These are phyloP conservation scores for Serendipita vermifera DNA, from an alignment of 768 basidiomycete species.

Conservation along the genomic window DNA sequence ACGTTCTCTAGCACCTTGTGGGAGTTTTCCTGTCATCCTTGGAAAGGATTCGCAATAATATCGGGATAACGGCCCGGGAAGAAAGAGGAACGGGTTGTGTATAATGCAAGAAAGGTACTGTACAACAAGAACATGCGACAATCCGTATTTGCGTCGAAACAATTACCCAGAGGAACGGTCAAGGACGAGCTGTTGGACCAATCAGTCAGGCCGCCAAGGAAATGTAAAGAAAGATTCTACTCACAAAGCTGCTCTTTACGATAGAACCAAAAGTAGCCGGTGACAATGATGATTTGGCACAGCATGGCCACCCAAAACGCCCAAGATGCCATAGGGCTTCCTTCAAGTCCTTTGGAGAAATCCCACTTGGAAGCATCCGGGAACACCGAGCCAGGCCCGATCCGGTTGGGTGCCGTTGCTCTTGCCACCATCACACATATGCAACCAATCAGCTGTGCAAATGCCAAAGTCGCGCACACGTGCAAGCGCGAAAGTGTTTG, in stretches of 20 bases:
- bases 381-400: conserved; percentile 84
- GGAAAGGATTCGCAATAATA: too few species aligned
- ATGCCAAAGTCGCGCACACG: conserved; percentile 84
- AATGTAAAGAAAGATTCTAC: too few species aligned
- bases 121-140: too few species aligned
- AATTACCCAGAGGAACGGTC: too few species aligned
- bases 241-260: conserved; percentile 72
- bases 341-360: conserved; percentile 41
- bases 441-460: conserved; percentile 82
- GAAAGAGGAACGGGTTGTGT: too few species aligned
- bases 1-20: too few species aligned
- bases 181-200: too few species aligned
- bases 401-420: conserved; percentile 76
- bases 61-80: too few species aligned
- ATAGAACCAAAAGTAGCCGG: conserved; percentile 96
- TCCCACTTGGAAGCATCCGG: conserved; percentile 89
- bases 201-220: too few species aligned
- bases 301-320: conserved; percentile 75
- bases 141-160: too few species aligned
- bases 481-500: conserved; percentile 83
- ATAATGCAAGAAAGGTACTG: too few species aligned
- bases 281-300: conserved; percentile 71
- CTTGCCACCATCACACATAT: conserved; percentile 87
- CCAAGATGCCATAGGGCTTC: conserved; percentile 70
- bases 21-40: too few species aligned